A percentile compares a stretch with the other conserved stretches of the same genome.
These are phyloP conservation scores for Rhizopogon roseolus DNA, from an alignment of 768 basidiomycete genomes.

Conservation along the genomic window DNA sequence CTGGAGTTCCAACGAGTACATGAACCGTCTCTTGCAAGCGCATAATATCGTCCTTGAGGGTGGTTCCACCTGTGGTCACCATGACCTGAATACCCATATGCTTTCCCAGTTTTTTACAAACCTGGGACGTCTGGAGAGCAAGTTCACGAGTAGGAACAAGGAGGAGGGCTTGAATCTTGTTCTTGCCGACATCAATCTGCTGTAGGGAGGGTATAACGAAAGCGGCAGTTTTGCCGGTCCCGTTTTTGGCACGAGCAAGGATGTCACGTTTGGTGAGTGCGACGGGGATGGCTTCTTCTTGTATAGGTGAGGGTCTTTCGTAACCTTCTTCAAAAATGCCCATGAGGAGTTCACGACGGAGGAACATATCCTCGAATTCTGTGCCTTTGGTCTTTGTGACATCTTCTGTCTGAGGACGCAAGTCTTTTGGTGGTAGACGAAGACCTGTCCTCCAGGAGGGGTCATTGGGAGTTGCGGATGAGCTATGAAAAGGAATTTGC, in stretches of 20 bases:
- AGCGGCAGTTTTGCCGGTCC: conserved; percentile 97
- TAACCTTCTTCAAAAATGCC: conserved; percentile 99
- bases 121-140: conserved; percentile 97
- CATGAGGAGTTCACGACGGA: conserved; percentile 95
- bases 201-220: conserved; percentile 98
- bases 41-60: conserved; percentile 96
- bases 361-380: conserved; percentile 93
- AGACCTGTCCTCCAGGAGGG: conserved; percentile 71
- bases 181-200: conserved; percentile 76
- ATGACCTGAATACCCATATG: conserved; percentile 96
- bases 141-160: conserved; percentile 99
- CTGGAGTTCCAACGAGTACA: conserved; percentile 95
- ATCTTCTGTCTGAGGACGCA: conserved; percentile 95
- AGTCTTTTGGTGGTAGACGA: conserved; percentile 84
- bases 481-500: conserved; percentile 9
- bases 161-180: conserved; percentile 93
- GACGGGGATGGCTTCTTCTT: conserved; percentile 97
- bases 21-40: conserved; percentile 88
- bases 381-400: conserved; percentile 90
- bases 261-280: conserved; percentile 92
- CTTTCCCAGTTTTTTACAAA: conserved; percentile 95
- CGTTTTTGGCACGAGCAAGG: conserved; percentile 93
- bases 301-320: conserved; percentile 95
- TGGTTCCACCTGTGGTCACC: conserved; percentile 98
- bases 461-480: conserved; percentile 24